These are phyloP conservation scores for Macrolepiota albuminosa DNA, from an alignment of 768 basidiomycete species.

Conservation along the genomic window DNA sequence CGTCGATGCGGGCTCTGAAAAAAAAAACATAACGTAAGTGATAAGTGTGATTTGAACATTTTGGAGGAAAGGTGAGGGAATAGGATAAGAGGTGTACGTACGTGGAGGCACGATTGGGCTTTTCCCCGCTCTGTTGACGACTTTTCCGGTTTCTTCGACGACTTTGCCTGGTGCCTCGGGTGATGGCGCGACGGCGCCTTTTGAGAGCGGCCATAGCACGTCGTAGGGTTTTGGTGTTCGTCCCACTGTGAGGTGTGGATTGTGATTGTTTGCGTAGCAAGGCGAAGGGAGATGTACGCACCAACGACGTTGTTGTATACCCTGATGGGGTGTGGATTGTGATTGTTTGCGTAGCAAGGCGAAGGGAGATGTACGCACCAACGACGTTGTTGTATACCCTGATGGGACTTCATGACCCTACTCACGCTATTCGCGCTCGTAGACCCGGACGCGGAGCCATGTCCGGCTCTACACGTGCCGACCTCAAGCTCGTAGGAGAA, in stretches of 20 bases:
- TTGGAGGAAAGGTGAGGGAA: no score
- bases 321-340: conserved; percentile 45
- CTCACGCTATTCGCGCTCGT: conserved; percentile 44
- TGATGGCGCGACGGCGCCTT: conserved; percentile 27
- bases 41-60: no score
- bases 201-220: conserved; percentile 71
- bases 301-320: conserved; percentile 86
- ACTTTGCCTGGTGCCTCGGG: conserved; percentile 35
- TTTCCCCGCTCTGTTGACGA: conserved; percentile 9
- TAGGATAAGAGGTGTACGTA: conserved; percentile 2
- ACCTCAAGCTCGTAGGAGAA: conserved; percentile 92
- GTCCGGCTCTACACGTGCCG: conserved; percentile 70
- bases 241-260: conserved; percentile 34
- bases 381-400: conserved; percentile 85
- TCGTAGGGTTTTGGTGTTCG: conserved; percentile 67
- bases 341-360: no score
- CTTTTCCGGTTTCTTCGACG: conserved; percentile 25
- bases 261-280: not conserved
- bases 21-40: no score
- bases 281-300: conserved; percentile 27
- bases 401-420: conserved; percentile 84
- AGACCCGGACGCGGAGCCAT: conserved; percentile 19
- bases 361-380: conserved; percentile 39
- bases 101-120: conserved; percentile 19
- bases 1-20: conserved; percentile 11